These are phyloP conservation scores for Cercophora scortea DNA, from an alignment of 495 filamentous ascomycete species.

Conservation along the genomic window DNA sequence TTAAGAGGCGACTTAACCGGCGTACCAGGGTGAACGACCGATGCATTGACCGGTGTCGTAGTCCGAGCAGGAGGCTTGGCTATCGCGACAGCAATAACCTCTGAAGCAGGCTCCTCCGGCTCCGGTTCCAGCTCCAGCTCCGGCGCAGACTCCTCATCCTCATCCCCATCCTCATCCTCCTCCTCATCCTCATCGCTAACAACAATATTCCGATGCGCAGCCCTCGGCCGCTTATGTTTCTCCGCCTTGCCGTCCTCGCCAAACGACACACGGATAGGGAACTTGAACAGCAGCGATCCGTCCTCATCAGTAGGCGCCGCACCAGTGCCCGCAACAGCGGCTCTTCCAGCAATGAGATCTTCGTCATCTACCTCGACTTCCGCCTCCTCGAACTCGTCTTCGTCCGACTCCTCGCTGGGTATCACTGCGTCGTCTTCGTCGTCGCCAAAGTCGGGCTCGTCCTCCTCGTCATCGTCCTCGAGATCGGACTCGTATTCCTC, in stretches of 20 bases:
- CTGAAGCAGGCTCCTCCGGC: constrained; percentile 14
- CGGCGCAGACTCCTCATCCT: constrained; percentile 2
- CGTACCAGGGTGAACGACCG: neutral
- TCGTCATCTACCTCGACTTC: constrained; percentile 47
- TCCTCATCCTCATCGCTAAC: constrained; percentile 19
- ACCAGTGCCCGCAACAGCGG: constrained; percentile 3
- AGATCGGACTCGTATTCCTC: constrained; percentile 66
- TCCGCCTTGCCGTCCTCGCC: constrained; percentile 22
- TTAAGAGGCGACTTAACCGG: constrained; percentile 12
- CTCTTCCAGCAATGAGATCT: constrained; percentile 29
- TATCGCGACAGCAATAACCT: constrained; percentile 23
- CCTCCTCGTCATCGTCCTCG: constrained; percentile 56
- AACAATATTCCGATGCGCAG: constrained; percentile 19
- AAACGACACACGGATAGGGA: constrained; percentile 34
- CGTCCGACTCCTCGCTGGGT: constrained; percentile 42
- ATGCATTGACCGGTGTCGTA: neutral
- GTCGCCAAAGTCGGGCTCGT: constrained; percentile 51
- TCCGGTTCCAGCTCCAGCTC: constrained; percentile 12
- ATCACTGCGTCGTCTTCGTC: constrained; percentile 52
- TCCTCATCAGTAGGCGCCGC: constrained; percentile 38
- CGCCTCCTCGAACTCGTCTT: constrained; percentile 50
- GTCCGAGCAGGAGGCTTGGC: neutral
- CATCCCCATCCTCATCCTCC: neutral
- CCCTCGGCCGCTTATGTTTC: constrained; percentile 12
- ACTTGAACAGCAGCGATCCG: constrained; percentile 44